A percentile compares a stretch with the other conserved stretches of the same genome.
Evolutionary conservation across 306 rosid species (phyloP).

Genomic region (Luffa acutangula): DNA sequence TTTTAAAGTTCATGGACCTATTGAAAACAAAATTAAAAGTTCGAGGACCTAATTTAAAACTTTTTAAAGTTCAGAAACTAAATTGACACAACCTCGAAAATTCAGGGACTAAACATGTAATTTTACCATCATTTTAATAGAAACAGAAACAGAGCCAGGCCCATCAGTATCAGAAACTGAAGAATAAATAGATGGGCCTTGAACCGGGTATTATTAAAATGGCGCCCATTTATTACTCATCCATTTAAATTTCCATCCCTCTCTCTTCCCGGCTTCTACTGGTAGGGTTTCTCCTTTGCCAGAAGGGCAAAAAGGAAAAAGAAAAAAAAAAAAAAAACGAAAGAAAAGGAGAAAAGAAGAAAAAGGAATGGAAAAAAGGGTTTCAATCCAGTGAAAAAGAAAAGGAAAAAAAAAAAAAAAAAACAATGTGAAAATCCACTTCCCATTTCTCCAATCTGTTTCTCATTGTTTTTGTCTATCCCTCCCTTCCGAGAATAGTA

Average conservation of each 20-base stretch:
- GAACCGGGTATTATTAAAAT: background rate
- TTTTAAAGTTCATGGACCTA: too few species aligned
- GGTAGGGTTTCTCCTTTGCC: constrained; percentile 5
- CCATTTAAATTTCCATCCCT: background rate
- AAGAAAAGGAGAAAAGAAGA: background rate
- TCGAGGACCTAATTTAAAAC: too few species aligned
- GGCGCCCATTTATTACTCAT: constrained; percentile 4
- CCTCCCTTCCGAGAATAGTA: background rate
- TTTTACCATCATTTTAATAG: too few species aligned
- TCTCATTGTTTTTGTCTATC: background rate
- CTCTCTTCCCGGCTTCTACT: background rate
- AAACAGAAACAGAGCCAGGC: background rate
- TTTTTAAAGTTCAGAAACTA: too few species aligned
- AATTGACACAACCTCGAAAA: too few species aligned
- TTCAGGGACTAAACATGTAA: too few species aligned
- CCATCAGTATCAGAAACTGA: background rate
- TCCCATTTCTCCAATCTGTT: background rate
- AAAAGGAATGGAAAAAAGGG: background rate
- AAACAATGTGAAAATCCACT: background rate
- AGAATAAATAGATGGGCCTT: background rate
- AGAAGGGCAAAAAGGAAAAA: background rate
- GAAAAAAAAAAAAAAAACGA: background rate
- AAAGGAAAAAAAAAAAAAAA: background rate
- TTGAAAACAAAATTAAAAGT: too few species aligned
- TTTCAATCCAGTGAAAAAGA: background rate